These are phyloP conservation scores for Magnolia sinica DNA, from an alignment of 164 flowering plant genomes.

Conservation along the genomic window DNA sequence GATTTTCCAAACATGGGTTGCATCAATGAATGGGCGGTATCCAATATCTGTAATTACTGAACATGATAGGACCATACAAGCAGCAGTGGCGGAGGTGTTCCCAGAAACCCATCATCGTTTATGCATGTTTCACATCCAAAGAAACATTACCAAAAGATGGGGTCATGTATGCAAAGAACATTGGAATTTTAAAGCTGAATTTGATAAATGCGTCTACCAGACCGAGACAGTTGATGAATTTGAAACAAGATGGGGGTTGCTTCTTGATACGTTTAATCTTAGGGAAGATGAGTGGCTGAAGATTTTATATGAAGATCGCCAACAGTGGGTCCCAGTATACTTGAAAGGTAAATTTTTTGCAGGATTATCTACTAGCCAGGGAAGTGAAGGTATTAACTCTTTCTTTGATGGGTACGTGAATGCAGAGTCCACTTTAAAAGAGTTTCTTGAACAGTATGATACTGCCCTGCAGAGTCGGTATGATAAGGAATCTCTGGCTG, in stretches of 20 bases:
- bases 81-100: slow-evolving; percentile 13
- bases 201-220: slow-evolving; percentile 10
- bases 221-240: slow-evolving; percentile 16
- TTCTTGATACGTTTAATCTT: slow-evolving; percentile 4
- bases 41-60: slow-evolving; percentile 11
- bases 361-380: slow-evolving; percentile 9
- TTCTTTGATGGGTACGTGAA: slow-evolving; percentile 16
- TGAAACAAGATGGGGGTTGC: slow-evolving; percentile 10
- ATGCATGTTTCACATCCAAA: slow-evolving; percentile 9
- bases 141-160: slow-evolving; percentile 9
- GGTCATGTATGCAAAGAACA: slow-evolving; percentile 4
- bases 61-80: slow-evolving; percentile 14
- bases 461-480: slow-evolving; percentile 5
- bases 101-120: slow-evolving; percentile 15
- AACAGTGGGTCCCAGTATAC: slow-evolving; percentile 18
- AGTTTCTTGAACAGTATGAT: slow-evolving; percentile 9
- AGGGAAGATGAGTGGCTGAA: slow-evolving; percentile 15
- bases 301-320: slow-evolving; percentile 8
- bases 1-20: slow-evolving; percentile 16
- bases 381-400: slow-evolving; percentile 4
- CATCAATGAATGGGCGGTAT: slow-evolving; percentile 13
- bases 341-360: slow-evolving; percentile 14
- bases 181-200: slow-evolving; percentile 11
- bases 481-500: slow-evolving; percentile 10
- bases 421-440: slow-evolving; percentile 6